Conservation (phyloP, 2,329 filamentous ascomycete species). For the Aspergillus pseudoterreus region DNA sequence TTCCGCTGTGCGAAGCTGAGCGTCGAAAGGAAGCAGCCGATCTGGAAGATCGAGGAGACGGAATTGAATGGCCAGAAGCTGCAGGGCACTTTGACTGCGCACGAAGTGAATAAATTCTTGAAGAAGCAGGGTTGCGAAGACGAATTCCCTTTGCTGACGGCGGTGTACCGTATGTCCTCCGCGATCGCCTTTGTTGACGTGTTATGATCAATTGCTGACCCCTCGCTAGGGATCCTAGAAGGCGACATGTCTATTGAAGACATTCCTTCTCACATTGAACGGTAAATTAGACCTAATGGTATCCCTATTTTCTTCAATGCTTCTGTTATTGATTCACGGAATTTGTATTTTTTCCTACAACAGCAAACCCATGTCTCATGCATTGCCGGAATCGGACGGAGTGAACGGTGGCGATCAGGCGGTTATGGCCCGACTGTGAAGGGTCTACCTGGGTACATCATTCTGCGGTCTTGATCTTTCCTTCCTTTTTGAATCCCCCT, state of each 20-base stretch:
- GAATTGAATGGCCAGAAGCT: constrained; percentile 97
- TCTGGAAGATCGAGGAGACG: constrained; percentile 81
- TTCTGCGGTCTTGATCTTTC: background rate
- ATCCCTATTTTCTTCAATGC: constrained; percentile 4
- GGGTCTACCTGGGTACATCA: background rate
- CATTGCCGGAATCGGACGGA: constrained; percentile 7
- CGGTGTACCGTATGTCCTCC: constrained; percentile 61
- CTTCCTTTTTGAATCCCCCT: constrained; percentile 1
- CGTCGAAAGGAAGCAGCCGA: constrained; percentile 71
- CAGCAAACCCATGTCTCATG: constrained; percentile 16
- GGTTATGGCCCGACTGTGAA: constrained; percentile 17
- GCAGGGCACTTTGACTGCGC: constrained; percentile 87
- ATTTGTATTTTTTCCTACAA: constrained; percentile 9
- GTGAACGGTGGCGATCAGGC: constrained; percentile 9
- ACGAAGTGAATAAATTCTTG: constrained; percentile 87
- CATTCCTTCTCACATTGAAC: constrained; percentile 66
- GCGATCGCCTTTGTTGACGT: background rate
- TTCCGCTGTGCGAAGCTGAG: constrained; percentile 90
- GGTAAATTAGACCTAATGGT: constrained; percentile 27
- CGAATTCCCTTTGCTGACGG: constrained; percentile 89
- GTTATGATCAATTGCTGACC: constrained; percentile 15
- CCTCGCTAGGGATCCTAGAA: constrained; percentile 62
- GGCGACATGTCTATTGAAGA: constrained; percentile 74
- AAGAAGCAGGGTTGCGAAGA: constrained; percentile 71
- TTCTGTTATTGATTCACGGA: constrained; percentile 17